Conservation (phyloP, 805 yeast genomes). For the Groenewaldozyma tartarivorans region DNA sequence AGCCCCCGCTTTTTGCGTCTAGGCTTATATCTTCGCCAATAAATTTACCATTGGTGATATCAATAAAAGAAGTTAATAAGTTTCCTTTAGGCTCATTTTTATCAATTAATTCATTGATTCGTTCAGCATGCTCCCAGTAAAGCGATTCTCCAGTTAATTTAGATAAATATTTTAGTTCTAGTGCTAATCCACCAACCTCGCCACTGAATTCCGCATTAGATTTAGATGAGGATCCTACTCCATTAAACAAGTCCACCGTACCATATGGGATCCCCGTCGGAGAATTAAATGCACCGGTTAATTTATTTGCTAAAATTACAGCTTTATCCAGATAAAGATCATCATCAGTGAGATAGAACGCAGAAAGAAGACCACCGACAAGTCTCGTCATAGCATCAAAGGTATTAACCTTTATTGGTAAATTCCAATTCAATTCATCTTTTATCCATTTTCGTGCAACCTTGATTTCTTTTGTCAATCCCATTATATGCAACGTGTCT, state of each 20-base stretch:
- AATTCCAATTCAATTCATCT: constrained; percentile 56
- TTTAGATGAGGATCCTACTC: constrained; percentile 51
- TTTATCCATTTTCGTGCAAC: constrained; percentile 69
- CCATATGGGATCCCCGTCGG: constrained; percentile 68
- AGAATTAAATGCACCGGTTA: constrained; percentile 60
- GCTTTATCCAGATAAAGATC: constrained; percentile 71
- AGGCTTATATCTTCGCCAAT: constrained; percentile 59
- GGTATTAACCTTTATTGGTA: constrained; percentile 67
- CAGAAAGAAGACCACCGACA: constrained; percentile 88
- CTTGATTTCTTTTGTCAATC: constrained; percentile 45
- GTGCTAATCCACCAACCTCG: constrained; percentile 77
- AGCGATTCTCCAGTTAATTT: constrained; percentile 67
- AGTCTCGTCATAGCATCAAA: constrained; percentile 93
- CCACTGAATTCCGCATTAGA: constrained; percentile 82
- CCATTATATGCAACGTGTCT: constrained; percentile 78
- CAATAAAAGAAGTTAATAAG: constrained; percentile 70
- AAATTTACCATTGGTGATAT: constrained; percentile 65
- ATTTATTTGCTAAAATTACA: constrained; percentile 62
- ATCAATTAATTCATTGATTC: constrained; percentile 62
- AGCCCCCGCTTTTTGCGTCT: constrained; percentile 80
- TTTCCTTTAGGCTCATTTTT: constrained; percentile 58
- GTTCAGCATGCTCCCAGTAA: constrained; percentile 74
- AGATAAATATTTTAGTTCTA: constrained; percentile 78
- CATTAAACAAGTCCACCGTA: constrained; percentile 60
- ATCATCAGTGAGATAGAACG: constrained; percentile 60